Evolutionary conservation across 2,329 filamentous ascomycete species (phyloP).

Genomic region (Keithomyces neogunnii): DNA sequence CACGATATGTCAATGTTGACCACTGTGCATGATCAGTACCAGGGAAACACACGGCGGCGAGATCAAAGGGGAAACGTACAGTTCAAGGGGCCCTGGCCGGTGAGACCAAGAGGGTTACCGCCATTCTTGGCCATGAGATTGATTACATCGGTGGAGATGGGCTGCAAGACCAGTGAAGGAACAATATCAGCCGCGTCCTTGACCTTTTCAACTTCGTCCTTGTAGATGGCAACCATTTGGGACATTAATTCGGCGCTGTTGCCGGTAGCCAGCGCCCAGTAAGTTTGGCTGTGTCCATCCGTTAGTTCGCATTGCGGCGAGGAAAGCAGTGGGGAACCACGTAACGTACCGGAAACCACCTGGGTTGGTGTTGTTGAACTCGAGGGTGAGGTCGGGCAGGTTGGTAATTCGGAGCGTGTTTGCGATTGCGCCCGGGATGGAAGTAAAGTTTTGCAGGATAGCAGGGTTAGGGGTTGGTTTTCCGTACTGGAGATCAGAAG

Average conservation of each 20-base stretch:
- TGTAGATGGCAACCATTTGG: conserved; percentile 14
- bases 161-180: conserved; percentile 27
- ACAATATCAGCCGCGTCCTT: conserved; percentile 14
- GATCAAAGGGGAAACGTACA: conserved; percentile 2
- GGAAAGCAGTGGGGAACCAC: neutral
- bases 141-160: conserved; percentile 29
- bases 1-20: conserved; percentile 18
- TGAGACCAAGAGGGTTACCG: conserved; percentile 23
- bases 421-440: conserved; percentile 11
- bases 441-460: conserved; percentile 13
- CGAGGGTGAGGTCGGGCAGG: conserved; percentile 12
- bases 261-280: conserved; percentile 13
- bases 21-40: conserved; percentile 7
- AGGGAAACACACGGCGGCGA: neutral
- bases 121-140: conserved; percentile 24
- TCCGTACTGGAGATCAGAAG: conserved; percentile 12
- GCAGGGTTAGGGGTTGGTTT: conserved; percentile 11
- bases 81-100: conserved; percentile 16
- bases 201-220: conserved; percentile 13
- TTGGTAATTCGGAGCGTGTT: conserved; percentile 12
- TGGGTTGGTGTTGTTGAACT: conserved; percentile 15
- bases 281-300: conserved; percentile 11
- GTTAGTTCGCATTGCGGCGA: neutral
- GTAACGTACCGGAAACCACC: conserved; percentile 14
- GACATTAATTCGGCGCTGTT: conserved; percentile 13